Percentiles rank a stretch among this genome's conserved stretches.
Conservation (phyloP, 768 basidiomycete species). For the Boletus sp. region DNA sequence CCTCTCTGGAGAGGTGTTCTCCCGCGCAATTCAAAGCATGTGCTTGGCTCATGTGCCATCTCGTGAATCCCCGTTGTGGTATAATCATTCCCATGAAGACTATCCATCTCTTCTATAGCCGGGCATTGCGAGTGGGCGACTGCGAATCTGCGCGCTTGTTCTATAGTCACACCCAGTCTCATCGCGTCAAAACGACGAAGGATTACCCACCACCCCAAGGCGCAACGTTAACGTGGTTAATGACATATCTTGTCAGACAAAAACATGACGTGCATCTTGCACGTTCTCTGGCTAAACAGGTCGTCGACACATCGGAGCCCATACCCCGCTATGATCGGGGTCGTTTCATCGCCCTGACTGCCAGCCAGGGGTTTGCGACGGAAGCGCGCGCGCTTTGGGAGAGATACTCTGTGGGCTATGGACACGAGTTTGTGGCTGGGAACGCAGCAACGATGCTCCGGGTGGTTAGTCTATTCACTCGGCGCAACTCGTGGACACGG, state of each 20-base stretch:
- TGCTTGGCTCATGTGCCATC: slow-evolving; percentile 39
- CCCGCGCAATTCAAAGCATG: slow-evolving; percentile 38
- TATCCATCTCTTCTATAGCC: slow-evolving; percentile 47
- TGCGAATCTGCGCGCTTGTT: slow-evolving; percentile 41
- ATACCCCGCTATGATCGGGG: slow-evolving; percentile 48
- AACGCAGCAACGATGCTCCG: slow-evolving; percentile 42
- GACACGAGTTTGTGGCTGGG: slow-evolving; percentile 41
- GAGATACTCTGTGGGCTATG: slow-evolving; percentile 45
- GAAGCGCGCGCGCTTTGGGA: slow-evolving; percentile 59
- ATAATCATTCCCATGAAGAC: slow-evolving; percentile 42
- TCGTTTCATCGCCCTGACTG: slow-evolving; percentile 46
- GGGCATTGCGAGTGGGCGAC: slow-evolving; percentile 31
- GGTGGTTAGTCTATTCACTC: slow-evolving; percentile 43
- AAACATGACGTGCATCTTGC: slow-evolving; percentile 45
- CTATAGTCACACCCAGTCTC: slow-evolving; percentile 45
- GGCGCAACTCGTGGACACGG: slow-evolving; percentile 21
- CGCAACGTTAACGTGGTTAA: slow-evolving; percentile 48
- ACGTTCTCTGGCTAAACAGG: slow-evolving; percentile 49
- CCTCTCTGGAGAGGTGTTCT: slow-evolving; percentile 38
- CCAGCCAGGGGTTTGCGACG: slow-evolving; percentile 45
- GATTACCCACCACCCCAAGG: slow-evolving; percentile 53
- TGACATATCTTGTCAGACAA: slow-evolving; percentile 41
- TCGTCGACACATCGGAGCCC: slow-evolving; percentile 39
- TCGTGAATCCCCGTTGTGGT: slow-evolving; percentile 31
- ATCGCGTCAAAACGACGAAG: slow-evolving; percentile 29